Base-by-base conservation (phyloP, 2,329 filamentous ascomycete genomes). In the Tolypocladium cylindrosporum region DNA sequence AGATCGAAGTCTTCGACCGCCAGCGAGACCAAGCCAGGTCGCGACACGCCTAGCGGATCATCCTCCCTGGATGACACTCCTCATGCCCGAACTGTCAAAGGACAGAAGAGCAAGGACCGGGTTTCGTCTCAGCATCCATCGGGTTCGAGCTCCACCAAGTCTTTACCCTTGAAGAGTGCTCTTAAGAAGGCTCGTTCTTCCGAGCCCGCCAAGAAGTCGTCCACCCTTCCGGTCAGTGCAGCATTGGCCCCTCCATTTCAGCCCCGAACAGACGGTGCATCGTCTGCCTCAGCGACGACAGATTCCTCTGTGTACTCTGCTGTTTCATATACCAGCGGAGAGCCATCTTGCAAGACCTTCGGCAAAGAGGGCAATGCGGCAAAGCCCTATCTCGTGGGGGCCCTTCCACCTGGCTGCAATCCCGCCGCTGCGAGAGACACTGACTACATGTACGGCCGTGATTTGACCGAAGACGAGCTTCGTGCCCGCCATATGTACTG, bases 401-500 rank as follows among this genome's bases (percentile, higher is more conserved):
- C 71, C 39, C 71, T 82, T 24, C 79, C 79, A 34, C 67, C 68
- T 21, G 78, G 76, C 5, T 65, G 77, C 55, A 71, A 72, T 24
- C 66, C 73, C n/a, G 73, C 74, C 37, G 69, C 67, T 14, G 77
- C 74, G 31, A 72, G 66, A 34, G 70, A 76, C 36, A 70, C 68
- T 8, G 81, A 84, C 62, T 83, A 83, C 64, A 65, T 76, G 39
- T 87, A 87, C 63, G 71, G 71, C 39, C 78, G 84, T 56, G 74
- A 79, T n/a, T 70, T 87, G 39, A 86, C 79, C 0, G 75, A 79
- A 3, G 82, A 83, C 55, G 84, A 87, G 65, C 70, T 79, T 52
- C 78, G 79, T 57, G 81, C 84, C 61, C 79, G 83, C 51, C 77
- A 80, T 61, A 70, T 85, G 61, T 86, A 84, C 66, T 87, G 83